Evolutionary conservation across 2,329 filamentous ascomycete species (phyloP), one percentile per base, ranked within the genome.

Genomic region (Cladosporium sp.): DNA sequence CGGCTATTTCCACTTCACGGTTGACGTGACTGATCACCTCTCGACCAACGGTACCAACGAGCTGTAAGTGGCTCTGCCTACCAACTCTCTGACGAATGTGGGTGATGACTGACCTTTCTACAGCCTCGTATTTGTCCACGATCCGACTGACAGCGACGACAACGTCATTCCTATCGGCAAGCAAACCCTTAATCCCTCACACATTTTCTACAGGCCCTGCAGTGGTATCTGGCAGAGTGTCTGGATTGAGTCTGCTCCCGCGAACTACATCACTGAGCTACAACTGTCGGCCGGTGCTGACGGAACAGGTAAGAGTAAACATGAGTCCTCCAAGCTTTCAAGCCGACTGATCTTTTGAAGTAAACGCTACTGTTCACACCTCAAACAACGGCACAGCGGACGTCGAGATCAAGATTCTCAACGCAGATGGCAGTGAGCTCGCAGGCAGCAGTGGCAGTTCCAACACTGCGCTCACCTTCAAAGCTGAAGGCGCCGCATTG

Each of bases 151-250:
- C 70, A 72, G 75, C 38, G 79, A 79, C 0, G 76, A 77, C 14
- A 78, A 80, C 59, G 81, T 87, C n/a, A 87, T 88, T 34, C 88
- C 88, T 0, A 81, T 89, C 55, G 88, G 88, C 68, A 67, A 67
- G 34, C 66, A 68, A 52, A 67, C 67, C 5, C 55, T 66, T 88
- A 91, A 85, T 74, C 85, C 86, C 0, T 85, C 87, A 73, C 85
- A 83, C 71, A 91, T 91, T 67, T 91, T 89, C 74, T 91, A 91
- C 74, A 86, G 85, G 0, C 86, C 89, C 0, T 91, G 88, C 77
- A 88, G 86, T 36, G 89, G 89, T 6, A 91, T 91, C 68, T 91
- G 89, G 89, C 88, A 90, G 71, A 84, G 83, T 15, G 88, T 91
- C 0, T 91, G 89, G 88, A 78, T 91, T 3, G 86, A 87, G 72